Evolutionary conservation across 805 yeast genomes (phyloP).

Genomic region (Wickerhamiella vanderwaltii): DNA sequence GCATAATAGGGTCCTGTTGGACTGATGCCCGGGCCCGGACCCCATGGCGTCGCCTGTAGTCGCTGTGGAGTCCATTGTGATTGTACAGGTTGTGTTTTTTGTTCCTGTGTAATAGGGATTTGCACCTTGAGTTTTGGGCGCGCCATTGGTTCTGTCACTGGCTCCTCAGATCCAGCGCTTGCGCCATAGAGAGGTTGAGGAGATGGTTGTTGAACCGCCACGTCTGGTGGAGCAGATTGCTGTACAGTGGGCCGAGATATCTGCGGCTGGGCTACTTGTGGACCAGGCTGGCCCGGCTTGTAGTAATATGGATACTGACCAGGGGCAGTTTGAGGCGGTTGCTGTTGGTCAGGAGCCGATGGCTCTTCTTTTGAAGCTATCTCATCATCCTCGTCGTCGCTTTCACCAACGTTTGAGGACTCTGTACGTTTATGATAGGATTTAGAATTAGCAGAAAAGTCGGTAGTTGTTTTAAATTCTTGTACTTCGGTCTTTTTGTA

Average conservation of each 20-base stretch:
- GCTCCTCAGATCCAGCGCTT: too few species aligned
- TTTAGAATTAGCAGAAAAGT: conserved; percentile 14
- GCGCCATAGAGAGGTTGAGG: too few species aligned
- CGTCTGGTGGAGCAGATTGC: too few species aligned
- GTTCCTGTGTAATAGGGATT: conserved; percentile 22
- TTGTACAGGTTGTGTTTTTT: neutral
- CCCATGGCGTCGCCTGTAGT: neutral
- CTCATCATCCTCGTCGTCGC: conserved; percentile 13
- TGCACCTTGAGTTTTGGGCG: conserved; percentile 31
- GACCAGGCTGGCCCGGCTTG: too few species aligned
- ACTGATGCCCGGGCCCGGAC: conserved; percentile 2
- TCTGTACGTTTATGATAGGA: conserved; percentile 2
- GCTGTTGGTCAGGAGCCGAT: too few species aligned
- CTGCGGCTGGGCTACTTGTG: too few species aligned
- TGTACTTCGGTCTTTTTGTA: conserved; percentile 27
- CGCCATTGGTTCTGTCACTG: too few species aligned
- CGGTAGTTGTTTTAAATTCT: conserved; percentile 22
- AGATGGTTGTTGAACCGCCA: too few species aligned
- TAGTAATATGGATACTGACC: too few species aligned
- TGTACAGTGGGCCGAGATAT: too few species aligned
- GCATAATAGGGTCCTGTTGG: conserved; percentile 8
- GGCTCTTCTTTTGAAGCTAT: too few species aligned
- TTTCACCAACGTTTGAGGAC: conserved; percentile 8
- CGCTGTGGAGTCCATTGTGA: conserved; percentile 3
- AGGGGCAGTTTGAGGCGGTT: too few species aligned